phyloP scores from a whole-genome alignment of 1,284 basidiomycete genomes.

The Phylloporus sp. region DNA sequence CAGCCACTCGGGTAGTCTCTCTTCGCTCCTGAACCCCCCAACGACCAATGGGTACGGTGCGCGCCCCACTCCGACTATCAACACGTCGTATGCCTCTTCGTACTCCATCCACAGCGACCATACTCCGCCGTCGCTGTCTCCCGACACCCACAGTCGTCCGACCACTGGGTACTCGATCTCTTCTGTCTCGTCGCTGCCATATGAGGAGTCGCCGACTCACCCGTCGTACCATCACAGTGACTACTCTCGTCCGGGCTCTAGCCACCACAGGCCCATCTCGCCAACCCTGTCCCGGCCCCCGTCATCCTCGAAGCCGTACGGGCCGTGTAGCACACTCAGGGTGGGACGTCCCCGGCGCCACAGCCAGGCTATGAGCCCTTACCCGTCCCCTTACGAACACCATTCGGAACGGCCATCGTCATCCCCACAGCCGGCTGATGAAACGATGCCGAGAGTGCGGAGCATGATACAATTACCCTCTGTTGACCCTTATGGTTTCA shows the following conservation, averaged over 20 bases:
- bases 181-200: constrained; percentile 75
- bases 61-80: constrained; percentile 69
- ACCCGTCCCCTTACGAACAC: constrained; percentile 79
- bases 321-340: constrained; percentile 60
- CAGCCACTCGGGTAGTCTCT: constrained; percentile 74
- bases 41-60: constrained; percentile 61
- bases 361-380: constrained; percentile 84
- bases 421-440: constrained; percentile 73
- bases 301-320: constrained; percentile 65
- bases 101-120: constrained; percentile 74
- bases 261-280: constrained; percentile 70
- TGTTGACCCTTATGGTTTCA: constrained; percentile 72
- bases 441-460: constrained; percentile 70
- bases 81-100: constrained; percentile 72
- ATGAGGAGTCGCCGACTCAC: constrained; percentile 64
- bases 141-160: constrained; percentile 73
- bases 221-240: constrained; percentile 61
- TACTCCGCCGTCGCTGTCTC: constrained; percentile 75
- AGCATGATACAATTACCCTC: constrained; percentile 81
- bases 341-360: constrained; percentile 76
- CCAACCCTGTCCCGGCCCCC: constrained; percentile 67
- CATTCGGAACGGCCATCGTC: constrained; percentile 72
- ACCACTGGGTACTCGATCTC: constrained; percentile 84
- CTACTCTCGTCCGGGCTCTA: constrained; percentile 72
- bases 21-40: constrained; percentile 77